These are phyloP conservation scores for Ascochyta koolunga DNA, from an alignment of 2,329 filamentous ascomycete species.

Conservation along the genomic window DNA sequence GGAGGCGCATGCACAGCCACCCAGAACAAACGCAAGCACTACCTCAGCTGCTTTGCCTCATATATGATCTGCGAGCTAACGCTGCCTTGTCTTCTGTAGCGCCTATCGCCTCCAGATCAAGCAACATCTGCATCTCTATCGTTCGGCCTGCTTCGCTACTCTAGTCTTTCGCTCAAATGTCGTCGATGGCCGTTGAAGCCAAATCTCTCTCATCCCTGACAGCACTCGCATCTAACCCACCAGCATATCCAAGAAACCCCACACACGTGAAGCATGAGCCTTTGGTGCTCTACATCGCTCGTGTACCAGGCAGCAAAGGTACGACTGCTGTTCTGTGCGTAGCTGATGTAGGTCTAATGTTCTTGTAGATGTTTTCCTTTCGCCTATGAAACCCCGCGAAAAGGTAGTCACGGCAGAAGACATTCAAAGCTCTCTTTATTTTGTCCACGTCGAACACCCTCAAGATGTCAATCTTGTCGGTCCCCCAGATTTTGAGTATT, in stretches of 20 bases:
- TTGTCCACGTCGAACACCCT: conserved; percentile 77
- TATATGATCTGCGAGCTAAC: conserved; percentile 27
- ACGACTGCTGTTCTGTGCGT: conserved; percentile 35
- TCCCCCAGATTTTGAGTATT: conserved; percentile 20
- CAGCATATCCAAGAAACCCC: conserved; percentile 80
- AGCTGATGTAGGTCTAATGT: conserved; percentile 21
- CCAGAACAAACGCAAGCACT: conserved; percentile 24
- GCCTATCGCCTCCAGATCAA: conserved; percentile 16
- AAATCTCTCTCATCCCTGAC: conserved; percentile 82
- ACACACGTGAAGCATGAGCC: conserved; percentile 71
- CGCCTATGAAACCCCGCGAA: conserved; percentile 83
- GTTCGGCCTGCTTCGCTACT: conserved; percentile 15
- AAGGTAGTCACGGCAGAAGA: conserved; percentile 91
- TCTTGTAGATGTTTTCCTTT: conserved; percentile 81
- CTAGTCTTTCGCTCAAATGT: conserved; percentile 31
- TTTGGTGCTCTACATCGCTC: conserved; percentile 85
- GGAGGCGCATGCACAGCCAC: conserved; percentile 41
- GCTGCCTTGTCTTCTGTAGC: conserved; percentile 12
- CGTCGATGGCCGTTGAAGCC: conserved; percentile 68
- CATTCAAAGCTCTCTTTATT: conserved; percentile 87
- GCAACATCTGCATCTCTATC: conserved; percentile 18
- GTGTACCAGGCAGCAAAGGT: conserved; percentile 92
- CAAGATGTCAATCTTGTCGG: conserved; percentile 53
- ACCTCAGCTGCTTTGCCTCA: conserved; percentile 29
- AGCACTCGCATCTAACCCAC: conserved; percentile 81